A percentile compares a stretch with the other conserved stretches of the same genome.
These are phyloP conservation scores for Xylaria grammica DNA, from an alignment of 495 filamentous ascomycete genomes.

Conservation along the genomic window DNA sequence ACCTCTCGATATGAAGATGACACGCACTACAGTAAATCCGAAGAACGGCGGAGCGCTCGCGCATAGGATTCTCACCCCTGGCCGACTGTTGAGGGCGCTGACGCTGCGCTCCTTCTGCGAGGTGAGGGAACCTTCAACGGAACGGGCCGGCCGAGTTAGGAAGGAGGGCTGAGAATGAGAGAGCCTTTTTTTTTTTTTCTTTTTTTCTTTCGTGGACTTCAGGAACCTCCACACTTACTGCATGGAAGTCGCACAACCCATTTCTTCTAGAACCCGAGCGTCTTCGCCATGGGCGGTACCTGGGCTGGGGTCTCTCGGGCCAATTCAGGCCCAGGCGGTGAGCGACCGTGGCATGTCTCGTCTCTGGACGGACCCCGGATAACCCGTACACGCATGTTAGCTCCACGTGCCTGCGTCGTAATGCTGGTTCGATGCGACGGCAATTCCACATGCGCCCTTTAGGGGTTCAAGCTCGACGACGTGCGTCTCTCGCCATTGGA, in stretches of 20 bases:
- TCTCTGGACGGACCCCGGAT: neutral
- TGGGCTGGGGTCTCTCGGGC: slow-evolving; percentile 3
- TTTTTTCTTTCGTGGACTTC: neutral
- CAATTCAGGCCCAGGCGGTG: slow-evolving; percentile 7
- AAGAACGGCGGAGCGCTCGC: slow-evolving; percentile 1
- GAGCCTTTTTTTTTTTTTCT: neutral
- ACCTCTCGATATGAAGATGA: neutral
- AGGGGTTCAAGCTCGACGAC: neutral
- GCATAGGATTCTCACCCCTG: slow-evolving; percentile 15
- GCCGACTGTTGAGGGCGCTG: neutral
- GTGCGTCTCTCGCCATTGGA: neutral
- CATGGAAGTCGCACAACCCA: neutral
- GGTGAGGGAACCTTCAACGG: neutral
- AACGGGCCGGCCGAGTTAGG: slow-evolving; percentile 24
- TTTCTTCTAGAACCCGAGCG: neutral
- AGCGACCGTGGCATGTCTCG: neutral
- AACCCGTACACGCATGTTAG: neutral
- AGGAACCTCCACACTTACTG: neutral
- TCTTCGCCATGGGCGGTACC: neutral
- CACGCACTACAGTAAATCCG: too few species aligned
- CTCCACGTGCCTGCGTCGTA: slow-evolving; percentile 12
- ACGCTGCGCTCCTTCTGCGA: slow-evolving; percentile 3
- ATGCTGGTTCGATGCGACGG: slow-evolving; percentile 10
- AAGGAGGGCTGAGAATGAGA: slow-evolving; percentile 15
- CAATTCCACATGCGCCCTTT: neutral